Evolutionary conservation across 495 filamentous ascomycete genomes (phyloP).

Genomic region (Penicillium paradoxum): DNA sequence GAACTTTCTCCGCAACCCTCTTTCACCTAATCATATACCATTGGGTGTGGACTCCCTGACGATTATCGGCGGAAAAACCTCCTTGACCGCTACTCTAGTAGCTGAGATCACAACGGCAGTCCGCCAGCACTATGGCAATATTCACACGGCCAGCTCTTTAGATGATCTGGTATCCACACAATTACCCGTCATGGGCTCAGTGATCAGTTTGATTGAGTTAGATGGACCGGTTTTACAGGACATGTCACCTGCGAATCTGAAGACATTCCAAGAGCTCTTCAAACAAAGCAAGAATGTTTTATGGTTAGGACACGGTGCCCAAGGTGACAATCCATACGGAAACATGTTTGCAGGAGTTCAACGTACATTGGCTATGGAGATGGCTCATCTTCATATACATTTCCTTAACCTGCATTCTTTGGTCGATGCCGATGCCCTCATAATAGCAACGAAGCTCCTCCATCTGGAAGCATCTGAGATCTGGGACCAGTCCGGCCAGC

Average conservation of each 20-base stretch:
- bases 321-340: conserved; percentile 27
- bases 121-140: conserved; percentile 7
- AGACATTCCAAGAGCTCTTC: conserved; percentile 28
- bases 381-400: conserved; percentile 24
- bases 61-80: conserved; percentile 24
- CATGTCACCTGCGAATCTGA: conserved; percentile 21
- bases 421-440: conserved; percentile 1
- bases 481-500: conserved; percentile 15
- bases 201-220: conserved; percentile 44
- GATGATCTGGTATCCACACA: conserved; percentile 8
- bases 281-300: conserved; percentile 31
- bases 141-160: conserved; percentile 11
- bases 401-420: conserved; percentile 24
- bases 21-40: conserved; percentile 3
- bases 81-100: conserved; percentile 7
- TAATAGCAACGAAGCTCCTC: conserved; percentile 20
- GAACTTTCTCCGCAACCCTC: conserved; percentile 26
- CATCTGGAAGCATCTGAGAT: conserved; percentile 18
- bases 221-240: conserved; percentile 38
- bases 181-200: conserved; percentile 22
- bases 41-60: conserved; percentile 17
- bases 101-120: conserved; percentile 8
- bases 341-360: conserved; percentile 40
- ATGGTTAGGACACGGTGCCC: conserved; percentile 35
- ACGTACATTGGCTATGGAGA: conserved; percentile 23